Evolutionary conservation across 2,329 filamentous ascomycete species (phyloP).

Genomic region (Metarhizium brunneum): DNA sequence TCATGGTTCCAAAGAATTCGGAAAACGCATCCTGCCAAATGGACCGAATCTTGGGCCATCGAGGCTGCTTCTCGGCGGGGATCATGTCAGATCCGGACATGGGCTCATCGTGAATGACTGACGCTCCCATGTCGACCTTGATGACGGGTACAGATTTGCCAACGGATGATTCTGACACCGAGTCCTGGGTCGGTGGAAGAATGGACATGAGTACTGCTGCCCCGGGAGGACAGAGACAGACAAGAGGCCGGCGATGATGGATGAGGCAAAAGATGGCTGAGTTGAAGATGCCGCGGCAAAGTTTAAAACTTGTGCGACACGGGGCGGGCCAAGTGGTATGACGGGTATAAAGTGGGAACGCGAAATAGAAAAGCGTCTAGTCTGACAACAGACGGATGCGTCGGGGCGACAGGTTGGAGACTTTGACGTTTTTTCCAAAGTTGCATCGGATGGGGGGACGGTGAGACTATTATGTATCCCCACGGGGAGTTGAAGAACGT

Average conservation of each 20-base stretch:
- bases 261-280: background rate
- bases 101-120: conserved; percentile 14
- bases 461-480: background rate
- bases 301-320: background rate
- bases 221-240: background rate
- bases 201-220: conserved; percentile 18
- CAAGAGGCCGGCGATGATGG: background rate
- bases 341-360: background rate
- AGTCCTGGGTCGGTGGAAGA: conserved; percentile 16
- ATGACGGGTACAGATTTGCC: conserved; percentile 20
- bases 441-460: background rate
- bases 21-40: conserved; percentile 49
- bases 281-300: background rate
- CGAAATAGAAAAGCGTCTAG: background rate
- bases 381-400: background rate
- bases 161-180: conserved; percentile 23
- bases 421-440: background rate
- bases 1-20: conserved; percentile 60
- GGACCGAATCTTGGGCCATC: conserved; percentile 45
- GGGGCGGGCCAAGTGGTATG: background rate
- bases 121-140: conserved; percentile 22
- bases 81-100: conserved; percentile 8
- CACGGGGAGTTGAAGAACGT: background rate
- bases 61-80: conserved; percentile 16
- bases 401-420: background rate